Percentiles rank a stretch among this genome's conserved stretches.
Conservation (phyloP, 768 basidiomycete species). For the Dentipellis sp. region DNA sequence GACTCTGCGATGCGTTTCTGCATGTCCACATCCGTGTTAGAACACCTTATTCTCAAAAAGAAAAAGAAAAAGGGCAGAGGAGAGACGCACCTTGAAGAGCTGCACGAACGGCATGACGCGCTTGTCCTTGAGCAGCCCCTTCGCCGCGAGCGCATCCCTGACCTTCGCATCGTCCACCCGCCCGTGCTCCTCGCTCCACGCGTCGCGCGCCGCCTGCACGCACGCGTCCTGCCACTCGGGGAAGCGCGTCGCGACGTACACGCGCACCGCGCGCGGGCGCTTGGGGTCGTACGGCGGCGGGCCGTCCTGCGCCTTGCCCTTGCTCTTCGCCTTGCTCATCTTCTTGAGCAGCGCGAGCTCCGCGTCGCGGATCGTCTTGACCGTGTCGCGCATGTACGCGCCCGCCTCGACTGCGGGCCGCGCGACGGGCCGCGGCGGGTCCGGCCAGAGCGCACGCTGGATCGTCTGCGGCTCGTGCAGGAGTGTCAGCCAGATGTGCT, state of each 20-base stretch:
- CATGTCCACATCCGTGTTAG: background rate
- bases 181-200: slow-evolving; percentile 46
- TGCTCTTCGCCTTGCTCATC: slow-evolving; percentile 69
- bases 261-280: slow-evolving; percentile 72
- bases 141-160: slow-evolving; percentile 52
- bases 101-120: slow-evolving; percentile 92
- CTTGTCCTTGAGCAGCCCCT: slow-evolving; percentile 92
- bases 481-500: slow-evolving; percentile 77
- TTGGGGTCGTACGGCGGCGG: slow-evolving; percentile 69
- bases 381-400: slow-evolving; percentile 81
- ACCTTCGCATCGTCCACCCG: slow-evolving; percentile 81
- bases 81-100: slow-evolving; percentile 67
- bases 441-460: slow-evolving; percentile 81
- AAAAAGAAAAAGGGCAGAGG: background rate
- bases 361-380: slow-evolving; percentile 86
- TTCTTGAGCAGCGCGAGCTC: slow-evolving; percentile 75
- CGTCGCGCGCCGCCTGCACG: slow-evolving; percentile 64
- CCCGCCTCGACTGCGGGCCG: slow-evolving; percentile 60
- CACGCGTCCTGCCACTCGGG: slow-evolving; percentile 91
- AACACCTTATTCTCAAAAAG: background rate
- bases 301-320: slow-evolving; percentile 45
- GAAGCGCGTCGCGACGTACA: slow-evolving; percentile 88
- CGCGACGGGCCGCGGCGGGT: slow-evolving; percentile 50
- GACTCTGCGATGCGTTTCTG: slow-evolving; percentile 79
- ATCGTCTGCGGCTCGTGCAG: slow-evolving; percentile 69